Evolutionary conservation across 768 basidiomycete genomes (phyloP).

Genomic region (Kwoniella pini): DNA sequence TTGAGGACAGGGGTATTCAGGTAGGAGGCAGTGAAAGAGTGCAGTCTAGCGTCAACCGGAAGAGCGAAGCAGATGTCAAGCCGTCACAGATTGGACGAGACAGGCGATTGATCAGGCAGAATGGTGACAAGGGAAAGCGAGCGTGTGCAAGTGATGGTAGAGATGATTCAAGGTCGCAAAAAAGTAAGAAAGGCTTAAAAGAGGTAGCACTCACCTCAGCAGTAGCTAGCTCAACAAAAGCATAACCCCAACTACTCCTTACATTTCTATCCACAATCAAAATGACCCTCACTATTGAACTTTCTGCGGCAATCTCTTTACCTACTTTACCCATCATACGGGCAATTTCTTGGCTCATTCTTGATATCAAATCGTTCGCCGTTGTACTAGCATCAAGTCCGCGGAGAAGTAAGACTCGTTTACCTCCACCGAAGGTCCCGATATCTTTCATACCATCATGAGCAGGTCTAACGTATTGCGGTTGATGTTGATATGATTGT

Average conservation of each 20-base stretch:
- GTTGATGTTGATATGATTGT: slow-evolving; percentile 8
- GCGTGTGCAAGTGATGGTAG: too few relatives aligned
- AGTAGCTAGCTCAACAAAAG: slow-evolving; percentile 89
- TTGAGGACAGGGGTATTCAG: too few relatives aligned
- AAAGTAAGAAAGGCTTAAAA: too few relatives aligned
- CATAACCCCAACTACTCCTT: slow-evolving; percentile 86
- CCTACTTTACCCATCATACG: slow-evolving; percentile 41
- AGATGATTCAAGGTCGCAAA: too few relatives aligned
- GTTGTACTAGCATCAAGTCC: slow-evolving; percentile 85
- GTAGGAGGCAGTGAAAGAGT: too few relatives aligned
- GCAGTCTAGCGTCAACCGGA: too few relatives aligned
- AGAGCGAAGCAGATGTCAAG: too few relatives aligned
- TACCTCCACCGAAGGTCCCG: slow-evolving; percentile 62
- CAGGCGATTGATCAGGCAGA: too few relatives aligned
- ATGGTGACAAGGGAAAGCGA: too few relatives aligned
- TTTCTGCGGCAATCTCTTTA: slow-evolving; percentile 67
- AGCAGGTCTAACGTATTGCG: slow-evolving; percentile 26
- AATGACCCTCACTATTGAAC: slow-evolving; percentile 82
- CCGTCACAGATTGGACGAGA: too few relatives aligned
- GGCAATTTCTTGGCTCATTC: slow-evolving; percentile 78
- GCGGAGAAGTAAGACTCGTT: slow-evolving; percentile 79
- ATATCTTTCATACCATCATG: slow-evolving; percentile 97
- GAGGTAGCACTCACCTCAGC: slow-evolving; percentile 72
- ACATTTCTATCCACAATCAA: slow-evolving; percentile 82
- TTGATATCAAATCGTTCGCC: slow-evolving; percentile 80